Evolutionary conservation across 176 grass and related monocot species (phyloP), one percentile per base, ranked within the genome.

Genomic region (Puccinellia tenuiflora): DNA sequence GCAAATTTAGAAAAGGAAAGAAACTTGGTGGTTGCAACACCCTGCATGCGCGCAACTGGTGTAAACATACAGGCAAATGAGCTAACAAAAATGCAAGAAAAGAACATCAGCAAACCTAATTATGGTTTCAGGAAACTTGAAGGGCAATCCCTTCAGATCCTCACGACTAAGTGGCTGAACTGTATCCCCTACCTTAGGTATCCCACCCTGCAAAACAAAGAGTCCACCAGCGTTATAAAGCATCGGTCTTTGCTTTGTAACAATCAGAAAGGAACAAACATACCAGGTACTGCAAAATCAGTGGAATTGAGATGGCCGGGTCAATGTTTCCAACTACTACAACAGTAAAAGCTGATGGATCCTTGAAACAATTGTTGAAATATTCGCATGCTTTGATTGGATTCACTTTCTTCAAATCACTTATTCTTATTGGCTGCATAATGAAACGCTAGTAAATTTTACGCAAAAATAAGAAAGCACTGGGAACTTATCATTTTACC

Each of bases 231-330:
- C 75, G 79, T 80, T 86, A 83, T 28, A 82, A 75, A 47, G 57
- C 29, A 25, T 60, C 4, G 54, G 52, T 73, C 34, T 30, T 71
- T 79, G 31, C 37, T 66, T 47, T 61, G n/a, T 45, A 76, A 75
- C 43, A 71, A 52, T 33, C 30, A 71, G 77, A 68, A 26, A 80
- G 37, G 31, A 75, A 80, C 13, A 46, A 60, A 76, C 89, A 83
- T 90, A 96, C 96, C 96, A 96, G 91, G 45, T 99, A 99, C 79
- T 92, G 91, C 85, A 96, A 78, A 85, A 99, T 88, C 68, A 99
- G 83, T 83, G 96, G 96, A 84, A 89, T 29, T 18, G 96, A 91
- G 77, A 93, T 70, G 73, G 77, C 70, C 78, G 91, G 92, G 84
- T 93, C 89, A 66, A 99, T 88, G 76, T 96, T 99, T 83, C 96